A percentile compares a stretch with the other conserved stretches of the same genome.
Conservation (phyloP, 805 yeast species). For the Metschnikowia kunwiensis region DNA sequence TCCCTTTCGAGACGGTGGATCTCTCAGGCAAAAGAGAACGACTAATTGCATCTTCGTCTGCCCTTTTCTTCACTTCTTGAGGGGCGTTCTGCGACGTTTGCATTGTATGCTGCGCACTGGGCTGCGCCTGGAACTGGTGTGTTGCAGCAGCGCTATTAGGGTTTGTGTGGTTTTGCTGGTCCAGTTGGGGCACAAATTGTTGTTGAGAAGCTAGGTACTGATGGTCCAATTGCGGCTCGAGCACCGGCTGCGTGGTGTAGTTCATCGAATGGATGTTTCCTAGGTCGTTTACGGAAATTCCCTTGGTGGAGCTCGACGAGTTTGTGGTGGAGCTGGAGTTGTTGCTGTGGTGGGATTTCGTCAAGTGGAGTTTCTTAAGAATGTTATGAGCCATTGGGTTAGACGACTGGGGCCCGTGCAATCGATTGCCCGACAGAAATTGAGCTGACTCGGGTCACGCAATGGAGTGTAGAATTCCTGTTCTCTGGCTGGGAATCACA, state of each 20-base stretch:
- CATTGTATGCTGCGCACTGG: slow-evolving; percentile 1
- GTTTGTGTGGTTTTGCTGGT: background rate
- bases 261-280: slow-evolving; percentile 16
- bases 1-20: slow-evolving; percentile 45
- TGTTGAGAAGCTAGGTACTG: slow-evolving; percentile 3
- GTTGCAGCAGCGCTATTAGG: background rate
- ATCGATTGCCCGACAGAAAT: no score
- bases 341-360: slow-evolving; percentile 11
- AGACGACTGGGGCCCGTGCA: no score
- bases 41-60: slow-evolving; percentile 17
- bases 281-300: slow-evolving; percentile 12
- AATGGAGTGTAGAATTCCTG: no score
- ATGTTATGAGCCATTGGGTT: slow-evolving; percentile 17
- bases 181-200: slow-evolving; percentile 2
- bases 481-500: no score
- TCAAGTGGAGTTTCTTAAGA: slow-evolving; percentile 19
- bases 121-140: slow-evolving; percentile 7
- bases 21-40: slow-evolving; percentile 21
- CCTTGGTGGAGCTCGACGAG: slow-evolving; percentile 1
- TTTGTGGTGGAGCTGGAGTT: slow-evolving; percentile 4
- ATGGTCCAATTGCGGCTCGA: slow-evolving; percentile 4
- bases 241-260: slow-evolving; percentile 9
- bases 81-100: background rate
- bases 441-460: no score
- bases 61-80: slow-evolving; percentile 4